Evolutionary conservation across 2,329 filamentous ascomycete genomes (phyloP).

Genomic region (Beauveria asiatica): DNA sequence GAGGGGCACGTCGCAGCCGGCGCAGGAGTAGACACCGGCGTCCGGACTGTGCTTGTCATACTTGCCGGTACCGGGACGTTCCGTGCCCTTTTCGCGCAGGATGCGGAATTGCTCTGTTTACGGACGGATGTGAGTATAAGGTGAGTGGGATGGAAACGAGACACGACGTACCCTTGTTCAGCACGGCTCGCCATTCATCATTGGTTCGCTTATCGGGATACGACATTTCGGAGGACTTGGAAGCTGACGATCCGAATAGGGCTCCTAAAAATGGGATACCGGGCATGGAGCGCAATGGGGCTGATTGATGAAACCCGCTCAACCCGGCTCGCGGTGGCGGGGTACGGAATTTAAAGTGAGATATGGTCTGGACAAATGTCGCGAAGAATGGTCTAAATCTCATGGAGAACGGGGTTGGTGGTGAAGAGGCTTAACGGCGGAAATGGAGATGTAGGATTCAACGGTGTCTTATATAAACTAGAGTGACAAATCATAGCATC

Average conservation of each 20-base stretch:
- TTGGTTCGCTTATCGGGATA: slow-evolving; percentile 75
- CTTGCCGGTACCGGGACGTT: slow-evolving; percentile 67
- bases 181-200: slow-evolving; percentile 81
- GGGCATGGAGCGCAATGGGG: slow-evolving; percentile 53
- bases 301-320: slow-evolving; percentile 17
- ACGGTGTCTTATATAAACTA: not conserved
- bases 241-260: slow-evolving; percentile 59
- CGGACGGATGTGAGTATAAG: not conserved
- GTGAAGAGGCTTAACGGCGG: not conserved
- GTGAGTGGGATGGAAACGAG: not conserved
- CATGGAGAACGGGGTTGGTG: slow-evolving; percentile 29
- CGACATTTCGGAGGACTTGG: slow-evolving; percentile 50
- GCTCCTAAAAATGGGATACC: slow-evolving; percentile 70
- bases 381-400: slow-evolving; percentile 40
- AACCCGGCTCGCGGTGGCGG: slow-evolving; percentile 17
- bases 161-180: slow-evolving; percentile 45
- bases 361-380: slow-evolving; percentile 39
- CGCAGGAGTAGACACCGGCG: slow-evolving; percentile 76
- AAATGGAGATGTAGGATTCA: not conserved
- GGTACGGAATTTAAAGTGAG: slow-evolving; percentile 27
- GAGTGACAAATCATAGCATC: slow-evolving; percentile 8
- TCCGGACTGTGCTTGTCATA: slow-evolving; percentile 80
- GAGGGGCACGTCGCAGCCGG: slow-evolving; percentile 75
- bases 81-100: slow-evolving; percentile 86
- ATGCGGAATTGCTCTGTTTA: slow-evolving; percentile 84